phyloP scores from a whole-genome alignment of 176 grass and related monocot genomes.

The Oryza coarctata region DNA sequence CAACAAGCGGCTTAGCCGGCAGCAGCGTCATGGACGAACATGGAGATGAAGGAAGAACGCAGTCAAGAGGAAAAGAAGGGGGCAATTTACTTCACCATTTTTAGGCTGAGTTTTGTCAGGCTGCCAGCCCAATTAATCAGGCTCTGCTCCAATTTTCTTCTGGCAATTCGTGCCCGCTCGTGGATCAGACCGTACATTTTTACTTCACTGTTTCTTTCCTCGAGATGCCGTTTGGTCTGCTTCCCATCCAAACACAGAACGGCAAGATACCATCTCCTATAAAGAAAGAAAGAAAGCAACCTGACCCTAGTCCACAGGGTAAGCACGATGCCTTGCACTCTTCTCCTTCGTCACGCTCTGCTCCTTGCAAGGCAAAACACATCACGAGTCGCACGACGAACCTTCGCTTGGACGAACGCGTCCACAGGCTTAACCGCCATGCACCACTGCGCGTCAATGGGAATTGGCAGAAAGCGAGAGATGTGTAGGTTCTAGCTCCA shows the following conservation, averaged over 20 bases:
- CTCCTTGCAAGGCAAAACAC: slow-evolving; percentile 26
- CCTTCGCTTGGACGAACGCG: neutral
- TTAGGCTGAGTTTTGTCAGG: neutral
- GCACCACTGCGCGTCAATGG: neutral
- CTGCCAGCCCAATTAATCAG: neutral
- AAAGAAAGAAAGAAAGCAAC: neutral
- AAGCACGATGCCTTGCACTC: slow-evolving; percentile 38
- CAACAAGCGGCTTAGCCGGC: neutral
- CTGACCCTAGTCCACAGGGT: neutral
- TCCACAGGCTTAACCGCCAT: neutral
- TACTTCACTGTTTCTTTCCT: neutral
- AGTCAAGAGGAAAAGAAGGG: no score
- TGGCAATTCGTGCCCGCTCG: neutral
- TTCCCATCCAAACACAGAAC: neutral
- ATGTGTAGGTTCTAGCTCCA: neutral
- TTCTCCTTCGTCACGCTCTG: slow-evolving; percentile 8
- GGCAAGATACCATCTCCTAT: neutral
- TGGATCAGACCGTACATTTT: neutral
- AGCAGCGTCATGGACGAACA: neutral
- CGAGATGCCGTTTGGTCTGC: neutral
- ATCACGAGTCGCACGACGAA: neutral
- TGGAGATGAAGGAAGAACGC: neutral
- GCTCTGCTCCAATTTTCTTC: neutral
- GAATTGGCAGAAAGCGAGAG: neutral
- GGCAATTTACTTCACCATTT: neutral